Evolutionary conservation across 2,329 filamentous ascomycete genomes (phyloP).

Genomic region (Pyrenochaeta sp.): DNA sequence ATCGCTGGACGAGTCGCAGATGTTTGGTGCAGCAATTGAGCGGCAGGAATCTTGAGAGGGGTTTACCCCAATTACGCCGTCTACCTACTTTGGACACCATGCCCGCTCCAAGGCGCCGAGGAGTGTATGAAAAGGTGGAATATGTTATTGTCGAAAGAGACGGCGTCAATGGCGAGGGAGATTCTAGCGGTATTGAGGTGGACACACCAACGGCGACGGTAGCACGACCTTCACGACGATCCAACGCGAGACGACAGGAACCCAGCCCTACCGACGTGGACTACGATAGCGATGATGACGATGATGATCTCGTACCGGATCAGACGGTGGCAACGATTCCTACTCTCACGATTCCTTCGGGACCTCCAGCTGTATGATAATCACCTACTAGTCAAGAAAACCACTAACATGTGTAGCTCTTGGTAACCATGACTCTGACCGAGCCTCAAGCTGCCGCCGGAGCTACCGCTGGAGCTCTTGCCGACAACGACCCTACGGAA

Average conservation of each 20-base stretch:
- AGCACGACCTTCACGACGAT: conserved; percentile 18
- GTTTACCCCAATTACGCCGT: conserved; percentile 28
- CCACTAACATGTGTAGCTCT: conserved; percentile 34
- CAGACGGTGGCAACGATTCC: conserved; percentile 5
- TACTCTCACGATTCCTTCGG: conserved; percentile 9
- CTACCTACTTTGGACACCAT: conserved; percentile 35
- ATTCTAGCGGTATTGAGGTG: conserved; percentile 9
- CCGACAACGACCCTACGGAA: conserved; percentile 30
- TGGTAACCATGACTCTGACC: conserved; percentile 30
- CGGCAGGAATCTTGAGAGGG: conserved; percentile 47
- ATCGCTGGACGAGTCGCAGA: conserved; percentile 41
- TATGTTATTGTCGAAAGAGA: conserved; percentile 39
- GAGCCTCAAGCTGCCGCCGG: conserved; percentile 18
- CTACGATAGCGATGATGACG: conserved; percentile 22
- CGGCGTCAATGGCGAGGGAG: conserved; percentile 18
- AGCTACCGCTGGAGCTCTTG: conserved; percentile 27
- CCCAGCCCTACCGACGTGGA: conserved; percentile 10
- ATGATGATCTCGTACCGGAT: conserved; percentile 12
- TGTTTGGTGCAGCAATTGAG: conserved; percentile 40
- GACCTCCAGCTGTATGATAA: conserved; percentile 30
- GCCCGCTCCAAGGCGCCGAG: conserved; percentile 33
- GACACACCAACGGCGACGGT: conserved; percentile 29
- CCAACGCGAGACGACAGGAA: conserved; percentile 21
- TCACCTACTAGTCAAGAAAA: too few relatives aligned
- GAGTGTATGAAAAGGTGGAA: conserved; percentile 29